Evolutionary conservation across 2,329 filamentous ascomycete species (phyloP), one percentile per base, ranked within the genome.

Genomic region (Byssothecium circinans): DNA sequence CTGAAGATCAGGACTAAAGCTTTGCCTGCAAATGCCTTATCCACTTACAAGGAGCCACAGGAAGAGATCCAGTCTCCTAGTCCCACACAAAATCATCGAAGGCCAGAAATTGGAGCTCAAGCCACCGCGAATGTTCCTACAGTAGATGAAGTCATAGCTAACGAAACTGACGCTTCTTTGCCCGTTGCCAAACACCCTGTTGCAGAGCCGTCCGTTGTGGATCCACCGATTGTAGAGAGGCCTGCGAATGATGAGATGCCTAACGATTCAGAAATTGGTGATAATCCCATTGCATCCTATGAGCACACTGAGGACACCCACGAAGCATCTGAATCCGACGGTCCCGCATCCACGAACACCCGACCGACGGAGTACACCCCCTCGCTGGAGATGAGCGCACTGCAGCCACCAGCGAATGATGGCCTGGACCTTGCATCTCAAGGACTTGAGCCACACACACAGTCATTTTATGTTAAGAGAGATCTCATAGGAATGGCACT

Each of bases 401-500:
- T 32, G 12, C 7, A 32, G 5, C 14, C 14, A n/a, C 29, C 14
- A 5, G 8, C 12, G 12, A n/a, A 12, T 8, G 29, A 32, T 32
- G 23, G 6, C 29, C 7, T 32, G 29, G 14, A 32, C 29, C 6
- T 12, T 32, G 14, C 20, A n/a, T 20, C 33, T 17, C 14, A 22
- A 37, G 35, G 20, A 20, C 11, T 20, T 23, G 11, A 27, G 25
- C 4, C 25, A 6, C 12, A 25, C 22, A 25, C 15, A 8, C 12
- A 39, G 15, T 8, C 20, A 39, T 20, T 20, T 7, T 23, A 23
- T 33, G n/a, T 7, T n/a, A 15, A 20, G 10, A 32, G 15, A 15
- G 23, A 42, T 8, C 17, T 42, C 17, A 25, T 35, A 35, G 49
- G 30, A 6, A 39, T 53, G 19, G 54, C 52, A n/a, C 30, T 57